Conservation (phyloP, 345 rosid species). For the Eucalyptus cladocalyx region DNA sequence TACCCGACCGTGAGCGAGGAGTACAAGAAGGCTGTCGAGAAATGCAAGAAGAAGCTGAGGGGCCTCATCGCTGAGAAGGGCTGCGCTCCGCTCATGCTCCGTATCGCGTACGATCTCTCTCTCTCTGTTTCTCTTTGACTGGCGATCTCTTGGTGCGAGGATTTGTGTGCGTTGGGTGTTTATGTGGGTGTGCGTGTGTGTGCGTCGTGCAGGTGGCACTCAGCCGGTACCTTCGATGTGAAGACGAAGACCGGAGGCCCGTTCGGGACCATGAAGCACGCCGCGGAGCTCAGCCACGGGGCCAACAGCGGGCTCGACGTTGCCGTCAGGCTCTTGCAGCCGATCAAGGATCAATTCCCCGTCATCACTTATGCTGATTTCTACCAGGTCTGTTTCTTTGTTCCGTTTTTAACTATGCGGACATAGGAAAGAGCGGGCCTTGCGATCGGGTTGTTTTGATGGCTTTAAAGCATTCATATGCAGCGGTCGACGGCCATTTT, state of each 20-base stretch:
- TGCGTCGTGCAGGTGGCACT: conserved; percentile 37
- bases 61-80: conserved; percentile 84
- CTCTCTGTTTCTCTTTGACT: not conserved
- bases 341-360: conserved; percentile 79
- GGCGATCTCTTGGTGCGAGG: not conserved
- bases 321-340: conserved; percentile 61
- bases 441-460: not conserved
- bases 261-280: conserved; percentile 25
- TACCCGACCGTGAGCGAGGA: conserved; percentile 79
- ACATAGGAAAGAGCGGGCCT: not conserved
- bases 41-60: conserved; percentile 73
- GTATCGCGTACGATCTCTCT: conserved; percentile 50
- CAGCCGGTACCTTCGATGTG: conserved; percentile 32
- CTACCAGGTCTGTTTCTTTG: conserved; percentile 41
- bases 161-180: not conserved
- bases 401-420: not conserved
- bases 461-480: not conserved
- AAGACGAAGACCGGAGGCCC: conserved; percentile 32
- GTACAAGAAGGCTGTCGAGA: conserved; percentile 62
- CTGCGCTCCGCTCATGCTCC: conserved; percentile 92
- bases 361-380: conserved; percentile 56
- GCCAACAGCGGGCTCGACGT: conserved; percentile 39
- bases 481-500: not conserved
- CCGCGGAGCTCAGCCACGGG: conserved; percentile 13
- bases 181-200: not conserved